Conservation (phyloP, 371 early-diverging fungal genomes). For the Blakeslea trispora region DNA sequence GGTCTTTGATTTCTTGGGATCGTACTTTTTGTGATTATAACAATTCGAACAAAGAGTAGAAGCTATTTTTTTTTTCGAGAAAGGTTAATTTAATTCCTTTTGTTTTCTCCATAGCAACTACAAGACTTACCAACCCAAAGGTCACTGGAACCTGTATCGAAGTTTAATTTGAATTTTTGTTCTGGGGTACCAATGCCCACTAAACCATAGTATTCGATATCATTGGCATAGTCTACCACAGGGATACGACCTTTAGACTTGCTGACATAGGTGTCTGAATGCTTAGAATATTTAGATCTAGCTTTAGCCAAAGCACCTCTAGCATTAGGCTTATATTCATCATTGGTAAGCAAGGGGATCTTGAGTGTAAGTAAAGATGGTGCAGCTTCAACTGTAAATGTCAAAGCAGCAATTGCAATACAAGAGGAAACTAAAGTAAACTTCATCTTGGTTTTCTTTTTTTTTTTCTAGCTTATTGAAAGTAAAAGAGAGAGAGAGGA, state of each 20-base stretch:
- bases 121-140: constrained; percentile 31
- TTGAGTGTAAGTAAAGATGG: constrained; percentile 10
- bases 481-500: neutral
- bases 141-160: constrained; percentile 83
- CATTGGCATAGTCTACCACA: constrained; percentile 21
- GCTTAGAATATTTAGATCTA: constrained; percentile 21
- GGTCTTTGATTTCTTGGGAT: constrained; percentile 42
- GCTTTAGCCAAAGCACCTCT: constrained; percentile 17
- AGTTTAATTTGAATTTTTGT: constrained; percentile 77
- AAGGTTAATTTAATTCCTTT: neutral
- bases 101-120: neutral
- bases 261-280: neutral
- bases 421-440: constrained; percentile 15
- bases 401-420: constrained; percentile 10
- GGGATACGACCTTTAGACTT: constrained; percentile 17
- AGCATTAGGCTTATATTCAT: constrained; percentile 18
- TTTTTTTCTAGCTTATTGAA: neutral
- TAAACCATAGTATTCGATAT: constrained; percentile 56
- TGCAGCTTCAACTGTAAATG: constrained; percentile 13
- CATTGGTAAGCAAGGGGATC: constrained; percentile 19
- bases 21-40: constrained; percentile 34
- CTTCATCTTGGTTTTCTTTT: too few relatives aligned
- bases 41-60: constrained; percentile 35
- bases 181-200: constrained; percentile 80
- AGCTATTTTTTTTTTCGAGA: too few relatives aligned